A percentile compares a stretch with the other conserved stretches of the same genome.
These are phyloP conservation scores for Nadsonia commutata DNA, from an alignment of 1,139 yeast species.

Conservation along the genomic window DNA sequence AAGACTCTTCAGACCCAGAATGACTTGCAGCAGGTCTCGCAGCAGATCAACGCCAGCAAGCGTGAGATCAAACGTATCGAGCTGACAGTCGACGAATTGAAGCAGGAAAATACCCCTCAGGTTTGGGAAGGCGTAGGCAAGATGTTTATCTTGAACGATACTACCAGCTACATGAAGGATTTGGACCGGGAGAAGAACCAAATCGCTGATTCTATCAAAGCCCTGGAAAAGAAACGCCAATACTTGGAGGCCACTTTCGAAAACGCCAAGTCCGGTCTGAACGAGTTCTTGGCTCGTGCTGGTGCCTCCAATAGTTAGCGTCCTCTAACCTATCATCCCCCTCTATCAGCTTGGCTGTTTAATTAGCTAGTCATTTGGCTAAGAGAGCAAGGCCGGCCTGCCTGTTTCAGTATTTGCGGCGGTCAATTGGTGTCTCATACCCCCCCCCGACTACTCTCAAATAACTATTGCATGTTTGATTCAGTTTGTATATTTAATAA, in stretches of 20 bases:
- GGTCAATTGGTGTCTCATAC: too few relatives aligned
- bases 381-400: too few relatives aligned
- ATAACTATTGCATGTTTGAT: too few relatives aligned
- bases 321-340: too few relatives aligned
- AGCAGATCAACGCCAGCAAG: slow-evolving; percentile 41
- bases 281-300: slow-evolving; percentile 19
- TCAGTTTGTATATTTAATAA: too few relatives aligned
- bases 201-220: slow-evolving; percentile 43
- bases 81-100: slow-evolving; percentile 41
- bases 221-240: slow-evolving; percentile 50
- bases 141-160: slow-evolving; percentile 30
- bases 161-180: slow-evolving; percentile 32
- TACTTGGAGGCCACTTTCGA: slow-evolving; percentile 68
- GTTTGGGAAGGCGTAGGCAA: slow-evolving; percentile 87
- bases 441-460: too few relatives aligned
- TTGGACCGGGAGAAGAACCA: slow-evolving; percentile 38
- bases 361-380: too few relatives aligned
- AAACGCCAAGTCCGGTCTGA: slow-evolving; percentile 53
- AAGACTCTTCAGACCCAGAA: background rate
- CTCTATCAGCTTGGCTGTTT: too few relatives aligned
- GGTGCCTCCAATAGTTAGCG: too few relatives aligned
- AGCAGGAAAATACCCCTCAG: slow-evolving; percentile 26
- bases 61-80: slow-evolving; percentile 46
- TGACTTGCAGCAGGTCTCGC: slow-evolving; percentile 47
- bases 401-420: too few relatives aligned